Evolutionary conservation across 2,329 filamentous ascomycete genomes (phyloP).

Genomic region (Microdochium bolleyi): DNA sequence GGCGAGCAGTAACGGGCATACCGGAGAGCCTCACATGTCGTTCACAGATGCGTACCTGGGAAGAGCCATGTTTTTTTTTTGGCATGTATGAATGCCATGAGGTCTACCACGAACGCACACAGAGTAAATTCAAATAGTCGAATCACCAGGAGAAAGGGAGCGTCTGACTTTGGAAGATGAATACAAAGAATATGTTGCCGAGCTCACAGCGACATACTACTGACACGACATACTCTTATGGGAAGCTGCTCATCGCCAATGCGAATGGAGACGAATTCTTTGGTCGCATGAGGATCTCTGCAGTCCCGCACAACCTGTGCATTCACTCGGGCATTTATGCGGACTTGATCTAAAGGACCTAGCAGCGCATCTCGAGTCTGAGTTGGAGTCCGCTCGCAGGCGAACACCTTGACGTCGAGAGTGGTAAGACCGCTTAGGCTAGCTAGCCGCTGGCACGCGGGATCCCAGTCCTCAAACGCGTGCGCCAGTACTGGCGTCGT

Average conservation of each 20-base stretch:
- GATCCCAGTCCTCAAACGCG: constrained; percentile 1
- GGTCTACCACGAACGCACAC: too few species aligned
- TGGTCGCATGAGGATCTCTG: not conserved
- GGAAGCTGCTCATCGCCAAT: not conserved
- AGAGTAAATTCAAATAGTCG: too few species aligned
- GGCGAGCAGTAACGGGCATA: too few species aligned
- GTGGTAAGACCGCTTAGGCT: not conserved
- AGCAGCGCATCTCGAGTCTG: not conserved
- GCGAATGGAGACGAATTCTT: not conserved
- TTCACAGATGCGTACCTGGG: too few species aligned
- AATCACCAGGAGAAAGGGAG: too few species aligned
- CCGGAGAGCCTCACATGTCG: too few species aligned
- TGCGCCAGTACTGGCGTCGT: not conserved
- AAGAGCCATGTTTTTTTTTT: too few species aligned
- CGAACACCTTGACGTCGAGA: not conserved
- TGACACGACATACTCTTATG: not conserved
- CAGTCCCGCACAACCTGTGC: not conserved
- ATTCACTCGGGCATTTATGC: not conserved
- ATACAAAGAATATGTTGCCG: too few species aligned
- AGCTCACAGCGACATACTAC: not conserved
- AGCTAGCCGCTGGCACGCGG: constrained; percentile 1
- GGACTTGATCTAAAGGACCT: not conserved
- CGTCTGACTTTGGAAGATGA: too few species aligned
- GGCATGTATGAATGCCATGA: too few species aligned
- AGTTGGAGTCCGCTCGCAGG: not conserved